phyloP scores from a whole-genome alignment of 2,329 filamentous ascomycete species.

The Phialocephala subalpina region DNA sequence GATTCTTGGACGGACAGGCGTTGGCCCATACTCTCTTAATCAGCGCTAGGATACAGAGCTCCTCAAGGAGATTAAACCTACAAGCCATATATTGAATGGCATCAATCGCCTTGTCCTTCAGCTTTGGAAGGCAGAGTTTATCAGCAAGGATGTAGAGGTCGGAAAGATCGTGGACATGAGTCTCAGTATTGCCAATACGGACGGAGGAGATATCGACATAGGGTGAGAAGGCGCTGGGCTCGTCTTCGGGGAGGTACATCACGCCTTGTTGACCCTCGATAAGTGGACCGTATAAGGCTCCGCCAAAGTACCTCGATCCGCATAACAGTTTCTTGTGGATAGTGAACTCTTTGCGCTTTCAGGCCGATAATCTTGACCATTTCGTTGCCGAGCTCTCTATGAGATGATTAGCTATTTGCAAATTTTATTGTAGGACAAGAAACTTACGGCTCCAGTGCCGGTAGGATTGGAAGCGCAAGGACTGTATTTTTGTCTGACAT shows the following conservation, averaged over 20 bases:
- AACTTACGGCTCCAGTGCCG: too few species aligned
- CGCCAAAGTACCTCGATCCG: not conserved
- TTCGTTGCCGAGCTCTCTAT: not conserved
- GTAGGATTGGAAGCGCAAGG: too few species aligned
- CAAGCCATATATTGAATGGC: conserved; percentile 1
- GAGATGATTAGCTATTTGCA: not conserved
- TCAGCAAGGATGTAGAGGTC: conserved; percentile 23
- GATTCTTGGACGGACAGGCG: not conserved
- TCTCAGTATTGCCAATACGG: not conserved
- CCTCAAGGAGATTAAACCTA: not conserved
- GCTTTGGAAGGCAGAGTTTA: conserved; percentile 11
- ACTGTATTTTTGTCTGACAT: too few species aligned
- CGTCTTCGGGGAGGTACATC: conserved; percentile 5
- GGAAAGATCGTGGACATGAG: conserved; percentile 11
- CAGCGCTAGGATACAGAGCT: too few species aligned
- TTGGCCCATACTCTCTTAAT: not conserved
- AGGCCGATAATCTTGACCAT: not conserved
- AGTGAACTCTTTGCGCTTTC: not conserved
- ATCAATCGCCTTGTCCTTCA: conserved; percentile 19
- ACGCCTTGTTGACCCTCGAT: not conserved
- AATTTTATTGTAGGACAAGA: not conserved
- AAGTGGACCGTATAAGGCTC: not conserved
- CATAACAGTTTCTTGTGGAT: conserved; percentile 5
- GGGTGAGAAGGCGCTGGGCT: not conserved
- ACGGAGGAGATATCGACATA: conserved; percentile 9